phyloP scores from a whole-genome alignment of 306 rosid species.

The Begonia loranthoides region DNA sequence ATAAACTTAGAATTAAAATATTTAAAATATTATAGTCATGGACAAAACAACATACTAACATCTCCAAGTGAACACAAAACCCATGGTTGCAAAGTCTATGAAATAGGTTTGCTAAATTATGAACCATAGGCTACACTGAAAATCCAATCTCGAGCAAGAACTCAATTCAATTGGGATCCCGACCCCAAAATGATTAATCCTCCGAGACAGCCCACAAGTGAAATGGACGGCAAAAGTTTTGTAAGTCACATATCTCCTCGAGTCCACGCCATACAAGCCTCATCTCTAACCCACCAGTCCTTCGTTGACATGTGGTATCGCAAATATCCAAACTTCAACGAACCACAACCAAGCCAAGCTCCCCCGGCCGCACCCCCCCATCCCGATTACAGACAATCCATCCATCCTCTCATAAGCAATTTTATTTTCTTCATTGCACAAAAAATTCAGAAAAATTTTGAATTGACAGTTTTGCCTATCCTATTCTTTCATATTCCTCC shows the following conservation, averaged over 20 bases:
- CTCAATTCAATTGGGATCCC: too few relatives aligned
- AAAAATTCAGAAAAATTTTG: neutral
- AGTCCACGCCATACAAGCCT: conserved; percentile 63
- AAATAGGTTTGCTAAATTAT: too few relatives aligned
- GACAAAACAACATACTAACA: too few relatives aligned
- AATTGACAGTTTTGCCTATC: neutral
- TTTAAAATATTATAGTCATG: too few relatives aligned
- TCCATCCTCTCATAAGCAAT: conserved; percentile 28
- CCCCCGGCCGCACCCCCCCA: conserved; percentile 14
- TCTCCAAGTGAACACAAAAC: too few relatives aligned
- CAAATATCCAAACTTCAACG: conserved; percentile 42
- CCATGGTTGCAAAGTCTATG: too few relatives aligned
- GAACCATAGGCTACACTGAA: too few relatives aligned
- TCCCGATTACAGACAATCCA: conserved; percentile 25
- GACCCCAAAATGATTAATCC: too few relatives aligned
- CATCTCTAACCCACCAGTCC: conserved; percentile 59
- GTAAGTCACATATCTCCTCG: conserved; percentile 26
- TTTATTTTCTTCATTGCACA: conserved; percentile 21
- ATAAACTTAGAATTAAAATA: too few relatives aligned
- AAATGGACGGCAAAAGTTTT: too few relatives aligned
- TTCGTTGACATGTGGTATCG: conserved; percentile 41
- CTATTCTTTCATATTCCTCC: neutral
- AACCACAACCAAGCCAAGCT: conserved; percentile 28
- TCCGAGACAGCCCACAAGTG: too few relatives aligned
- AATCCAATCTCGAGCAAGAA: too few relatives aligned